Evolutionary conservation across 2,329 filamentous ascomycete genomes (phyloP).

Genomic region (Aspergillus neotritici): DNA sequence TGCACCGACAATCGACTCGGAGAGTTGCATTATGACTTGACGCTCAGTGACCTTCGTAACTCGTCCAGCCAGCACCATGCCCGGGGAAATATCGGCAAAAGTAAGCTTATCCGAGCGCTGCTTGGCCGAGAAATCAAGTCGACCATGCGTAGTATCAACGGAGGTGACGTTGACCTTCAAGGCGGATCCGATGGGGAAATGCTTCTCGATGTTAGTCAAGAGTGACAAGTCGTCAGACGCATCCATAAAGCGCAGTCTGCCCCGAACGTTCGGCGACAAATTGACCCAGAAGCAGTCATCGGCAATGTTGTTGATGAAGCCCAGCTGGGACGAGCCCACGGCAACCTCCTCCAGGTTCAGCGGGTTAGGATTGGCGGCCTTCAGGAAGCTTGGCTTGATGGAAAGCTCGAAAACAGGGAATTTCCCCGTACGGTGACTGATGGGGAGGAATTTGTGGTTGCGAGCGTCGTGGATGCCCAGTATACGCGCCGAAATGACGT

Average conservation of each 20-base stretch:
- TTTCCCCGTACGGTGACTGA: conserved; percentile 77
- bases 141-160: conserved; percentile 66
- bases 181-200: conserved; percentile 87
- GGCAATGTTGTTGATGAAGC: conserved; percentile 85
- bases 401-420: conserved; percentile 80
- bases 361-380: conserved; percentile 53
- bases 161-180: conserved; percentile 71
- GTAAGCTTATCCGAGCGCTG: conserved; percentile 58
- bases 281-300: conserved; percentile 84
- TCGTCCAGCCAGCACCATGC: conserved; percentile 74
- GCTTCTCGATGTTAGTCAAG: conserved; percentile 66
- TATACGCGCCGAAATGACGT: conserved; percentile 67
- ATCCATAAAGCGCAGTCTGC: conserved; percentile 75
- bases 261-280: conserved; percentile 79
- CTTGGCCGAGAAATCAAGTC: conserved; percentile 76
- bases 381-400: conserved; percentile 60
- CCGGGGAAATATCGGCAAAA: conserved; percentile 66
- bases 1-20: conserved; percentile 70
- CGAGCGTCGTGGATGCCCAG: conserved; percentile 84
- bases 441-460: conserved; percentile 84
- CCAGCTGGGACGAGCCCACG: conserved; percentile 65
- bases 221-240: conserved; percentile 80
- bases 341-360: conserved; percentile 69
- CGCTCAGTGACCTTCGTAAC: conserved; percentile 82
- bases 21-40: conserved; percentile 78